Evolutionary conservation across 129 eudicot genomes (phyloP).

Genomic region (Oenanthe sinensis): DNA sequence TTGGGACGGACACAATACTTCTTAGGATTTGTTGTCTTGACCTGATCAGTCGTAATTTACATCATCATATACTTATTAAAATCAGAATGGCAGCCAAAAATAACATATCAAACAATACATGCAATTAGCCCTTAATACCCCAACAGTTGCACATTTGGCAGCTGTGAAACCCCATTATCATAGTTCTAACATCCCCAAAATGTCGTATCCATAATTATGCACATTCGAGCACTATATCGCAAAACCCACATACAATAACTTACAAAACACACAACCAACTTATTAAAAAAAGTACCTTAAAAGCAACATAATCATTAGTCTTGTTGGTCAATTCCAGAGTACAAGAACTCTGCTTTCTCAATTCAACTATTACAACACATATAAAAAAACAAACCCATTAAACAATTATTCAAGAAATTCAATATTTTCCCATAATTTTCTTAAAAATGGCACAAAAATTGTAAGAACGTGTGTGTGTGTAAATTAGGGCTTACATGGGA

Average conservation of each 20-base stretch:
- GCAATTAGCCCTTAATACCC: background rate
- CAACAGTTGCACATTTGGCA: background rate
- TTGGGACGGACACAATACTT: constrained; percentile 94
- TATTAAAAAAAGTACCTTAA: constrained; percentile 47
- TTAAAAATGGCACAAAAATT: background rate
- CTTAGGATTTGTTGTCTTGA: constrained; percentile 92
- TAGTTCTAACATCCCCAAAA: background rate
- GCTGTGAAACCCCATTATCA: no score
- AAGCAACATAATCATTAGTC: constrained; percentile 80
- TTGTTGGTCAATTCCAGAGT: constrained; percentile 79
- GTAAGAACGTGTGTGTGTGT: background rate
- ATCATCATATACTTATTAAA: background rate
- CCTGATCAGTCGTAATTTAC: constrained; percentile 30
- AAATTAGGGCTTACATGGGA: constrained; percentile 54
- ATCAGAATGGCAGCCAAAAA: background rate
- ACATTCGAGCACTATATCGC: background rate
- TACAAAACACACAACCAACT: background rate
- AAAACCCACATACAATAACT: background rate
- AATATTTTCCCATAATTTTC: background rate
- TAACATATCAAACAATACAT: background rate
- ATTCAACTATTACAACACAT: constrained; percentile 48
- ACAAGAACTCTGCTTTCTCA: constrained; percentile 92
- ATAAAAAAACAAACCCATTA: constrained; percentile 14
- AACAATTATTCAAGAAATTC: background rate
- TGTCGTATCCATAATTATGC: background rate